Conservation (phyloP, 139 green algal genomes). For the Monoraphidium neglectum region DNA sequence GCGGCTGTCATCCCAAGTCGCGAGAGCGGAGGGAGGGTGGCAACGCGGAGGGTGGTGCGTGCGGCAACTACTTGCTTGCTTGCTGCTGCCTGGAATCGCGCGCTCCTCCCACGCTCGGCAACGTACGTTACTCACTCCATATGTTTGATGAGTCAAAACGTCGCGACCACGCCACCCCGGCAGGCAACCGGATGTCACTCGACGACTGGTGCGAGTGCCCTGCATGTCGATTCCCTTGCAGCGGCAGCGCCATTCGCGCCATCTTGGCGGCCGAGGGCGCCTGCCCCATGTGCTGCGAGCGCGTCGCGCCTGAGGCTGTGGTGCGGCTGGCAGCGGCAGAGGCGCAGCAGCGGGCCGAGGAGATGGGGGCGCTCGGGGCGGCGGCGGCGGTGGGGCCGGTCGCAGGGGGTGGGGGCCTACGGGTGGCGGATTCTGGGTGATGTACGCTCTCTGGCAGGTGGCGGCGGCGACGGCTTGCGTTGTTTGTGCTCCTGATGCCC, state of each 20-base stretch:
- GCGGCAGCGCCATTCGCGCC: constrained; percentile 45
- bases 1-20: not conserved
- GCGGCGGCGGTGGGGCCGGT: too few relatives aligned
- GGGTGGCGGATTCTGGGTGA: too few relatives aligned
- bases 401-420: too few relatives aligned
- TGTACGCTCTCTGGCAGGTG: too few relatives aligned
- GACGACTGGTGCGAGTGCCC: constrained; percentile 75
- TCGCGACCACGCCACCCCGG: not conserved
- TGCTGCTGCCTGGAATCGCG: not conserved
- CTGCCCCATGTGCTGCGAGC: constrained; percentile 67
- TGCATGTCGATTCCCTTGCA: constrained; percentile 64
- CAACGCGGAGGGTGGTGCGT: not conserved
- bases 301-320: constrained; percentile 23
- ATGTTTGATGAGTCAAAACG: not conserved
- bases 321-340: not conserved
- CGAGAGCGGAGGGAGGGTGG: not conserved
- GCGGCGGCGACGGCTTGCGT: too few relatives aligned
- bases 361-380: not conserved
- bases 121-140: not conserved
- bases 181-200: constrained; percentile 69
- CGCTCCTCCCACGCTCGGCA: not conserved
- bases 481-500: too few relatives aligned
- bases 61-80: not conserved
- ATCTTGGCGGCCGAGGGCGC: constrained; percentile 43
- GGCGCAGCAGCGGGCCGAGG: not conserved